These are phyloP conservation scores for Hypoxylon lienhwacheense DNA, from an alignment of 495 filamentous ascomycete species.

Conservation along the genomic window DNA sequence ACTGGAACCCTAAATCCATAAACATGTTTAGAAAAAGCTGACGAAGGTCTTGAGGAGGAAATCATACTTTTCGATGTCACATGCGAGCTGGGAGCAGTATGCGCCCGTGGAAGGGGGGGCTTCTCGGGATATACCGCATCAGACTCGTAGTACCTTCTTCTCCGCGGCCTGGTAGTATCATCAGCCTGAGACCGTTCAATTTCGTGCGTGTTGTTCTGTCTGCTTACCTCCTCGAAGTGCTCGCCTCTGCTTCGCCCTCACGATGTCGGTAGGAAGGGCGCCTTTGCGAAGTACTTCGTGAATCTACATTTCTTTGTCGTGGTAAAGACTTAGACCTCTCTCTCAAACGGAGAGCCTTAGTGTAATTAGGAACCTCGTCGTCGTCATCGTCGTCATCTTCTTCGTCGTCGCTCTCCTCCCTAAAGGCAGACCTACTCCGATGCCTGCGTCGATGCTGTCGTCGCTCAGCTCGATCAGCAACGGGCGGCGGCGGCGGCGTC, in stretches of 20 bases:
- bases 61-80: slow-evolving; percentile 44
- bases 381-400: no score
- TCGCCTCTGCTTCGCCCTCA: slow-evolving; percentile 41
- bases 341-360: slow-evolving; percentile 27
- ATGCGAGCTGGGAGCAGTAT: slow-evolving; percentile 43
- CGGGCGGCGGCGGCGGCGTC: slow-evolving; percentile 20
- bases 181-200: slow-evolving; percentile 20
- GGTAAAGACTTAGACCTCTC: slow-evolving; percentile 31
- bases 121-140: slow-evolving; percentile 37
- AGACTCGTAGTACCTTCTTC: slow-evolving; percentile 45
- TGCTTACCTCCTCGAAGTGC: slow-evolving; percentile 45
- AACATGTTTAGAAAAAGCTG: slow-evolving; percentile 41
- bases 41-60: slow-evolving; percentile 44
- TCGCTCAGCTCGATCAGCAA: slow-evolving; percentile 19
- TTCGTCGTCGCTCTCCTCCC: slow-evolving; percentile 37
- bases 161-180: slow-evolving; percentile 23
- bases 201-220: background rate
- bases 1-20: slow-evolving; percentile 33
- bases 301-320: slow-evolving; percentile 22
- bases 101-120: slow-evolving; percentile 37
- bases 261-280: slow-evolving; percentile 22
- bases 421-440: slow-evolving; percentile 25
- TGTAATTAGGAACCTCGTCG: slow-evolving; percentile 35
- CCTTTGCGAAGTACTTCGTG: slow-evolving; percentile 31
- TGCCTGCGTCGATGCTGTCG: slow-evolving; percentile 30